A percentile compares a stretch with the other conserved stretches of the same genome.
Conservation (phyloP, 176 grass and related monocot species). For the Avena atlantica region DNA sequence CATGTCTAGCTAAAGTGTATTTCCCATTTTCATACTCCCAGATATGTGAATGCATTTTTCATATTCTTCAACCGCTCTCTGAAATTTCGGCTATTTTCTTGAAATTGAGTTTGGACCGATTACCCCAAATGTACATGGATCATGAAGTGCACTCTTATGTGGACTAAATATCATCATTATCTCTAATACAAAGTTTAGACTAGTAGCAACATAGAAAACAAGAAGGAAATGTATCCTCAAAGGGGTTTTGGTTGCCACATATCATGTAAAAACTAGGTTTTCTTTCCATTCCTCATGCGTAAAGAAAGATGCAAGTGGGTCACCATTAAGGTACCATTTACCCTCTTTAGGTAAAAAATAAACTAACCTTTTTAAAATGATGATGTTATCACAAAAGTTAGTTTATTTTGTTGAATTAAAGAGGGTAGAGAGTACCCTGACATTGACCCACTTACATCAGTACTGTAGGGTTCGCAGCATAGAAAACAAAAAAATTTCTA, state of each 20-base stretch:
- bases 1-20: not conserved
- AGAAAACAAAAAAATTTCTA: too few relatives aligned
- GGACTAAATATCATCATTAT: not conserved
- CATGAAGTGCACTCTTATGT: not conserved
- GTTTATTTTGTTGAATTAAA: too few relatives aligned
- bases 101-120: not conserved
- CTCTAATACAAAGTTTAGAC: not conserved
- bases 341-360: too few relatives aligned
- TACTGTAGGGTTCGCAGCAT: too few relatives aligned
- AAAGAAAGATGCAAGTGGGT: too few relatives aligned
- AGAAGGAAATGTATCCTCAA: too few relatives aligned
- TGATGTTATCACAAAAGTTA: too few relatives aligned
- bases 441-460: too few relatives aligned
- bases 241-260: too few relatives aligned
- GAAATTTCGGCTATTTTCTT: not conserved
- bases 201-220: not conserved
- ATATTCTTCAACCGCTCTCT: not conserved
- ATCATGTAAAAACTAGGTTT: not conserved
- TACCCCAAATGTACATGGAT: not conserved
- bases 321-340: too few relatives aligned
- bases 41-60: not conserved
- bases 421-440: too few relatives aligned
- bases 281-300: not conserved
- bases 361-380: too few relatives aligned
- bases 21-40: not conserved